Conservation (phyloP, 2,329 filamentous ascomycete species). For the Chaetomium olivaceum region DNA sequence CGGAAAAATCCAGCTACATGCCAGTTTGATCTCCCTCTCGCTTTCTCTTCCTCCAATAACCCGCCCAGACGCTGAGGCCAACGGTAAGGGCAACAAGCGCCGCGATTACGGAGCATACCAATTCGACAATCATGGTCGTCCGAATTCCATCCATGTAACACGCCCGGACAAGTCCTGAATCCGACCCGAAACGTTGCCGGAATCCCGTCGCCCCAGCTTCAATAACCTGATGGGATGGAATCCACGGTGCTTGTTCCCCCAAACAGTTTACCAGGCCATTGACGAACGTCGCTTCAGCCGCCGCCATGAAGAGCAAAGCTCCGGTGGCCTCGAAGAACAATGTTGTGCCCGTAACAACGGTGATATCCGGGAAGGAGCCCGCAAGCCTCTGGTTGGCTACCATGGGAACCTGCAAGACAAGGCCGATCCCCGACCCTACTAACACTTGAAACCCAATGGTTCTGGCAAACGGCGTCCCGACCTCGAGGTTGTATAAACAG, state of each 20-base stretch:
- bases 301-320: background rate
- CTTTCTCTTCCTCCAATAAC: background rate
- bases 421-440: background rate
- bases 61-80: background rate
- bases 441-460: background rate
- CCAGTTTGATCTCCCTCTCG: background rate
- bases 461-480: background rate
- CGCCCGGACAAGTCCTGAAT: background rate
- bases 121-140: background rate
- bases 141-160: background rate
- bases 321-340: constrained; percentile 1
- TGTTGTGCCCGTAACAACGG: background rate
- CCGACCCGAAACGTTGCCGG: background rate
- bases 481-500: background rate
- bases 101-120: background rate
- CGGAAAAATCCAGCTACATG: background rate
- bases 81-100: background rate
- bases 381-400: background rate
- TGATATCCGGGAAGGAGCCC: background rate
- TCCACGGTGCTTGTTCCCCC: background rate
- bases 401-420: background rate
- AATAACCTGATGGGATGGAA: background rate
- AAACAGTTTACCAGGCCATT: background rate
- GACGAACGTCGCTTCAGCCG: background rate
- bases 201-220: background rate